phyloP scores from a whole-genome alignment of 257 asterid species.

The Solanum commersonii region DNA sequence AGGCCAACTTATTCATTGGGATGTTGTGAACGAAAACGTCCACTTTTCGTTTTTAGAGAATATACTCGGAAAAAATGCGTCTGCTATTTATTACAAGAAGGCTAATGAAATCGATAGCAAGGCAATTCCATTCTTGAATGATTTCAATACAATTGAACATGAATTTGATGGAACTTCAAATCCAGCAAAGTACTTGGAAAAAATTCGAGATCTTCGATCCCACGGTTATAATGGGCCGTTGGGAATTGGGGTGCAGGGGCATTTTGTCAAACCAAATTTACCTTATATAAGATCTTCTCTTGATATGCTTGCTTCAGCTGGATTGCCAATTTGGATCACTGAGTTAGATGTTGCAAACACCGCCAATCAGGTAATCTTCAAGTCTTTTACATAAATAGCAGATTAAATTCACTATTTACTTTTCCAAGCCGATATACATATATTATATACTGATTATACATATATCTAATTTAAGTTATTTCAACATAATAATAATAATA shows the following conservation, averaged over 20 bases:
- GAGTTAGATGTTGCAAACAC: slow-evolving; percentile 45
- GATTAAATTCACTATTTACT: neutral
- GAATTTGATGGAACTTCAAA: slow-evolving; percentile 20
- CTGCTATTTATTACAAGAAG: slow-evolving; percentile 18
- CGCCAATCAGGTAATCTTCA: slow-evolving; percentile 27
- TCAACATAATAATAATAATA: neutral
- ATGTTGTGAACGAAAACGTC: slow-evolving; percentile 54
- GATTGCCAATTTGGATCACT: slow-evolving; percentile 59
- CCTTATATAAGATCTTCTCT: slow-evolving; percentile 32
- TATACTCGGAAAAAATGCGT: slow-evolving; percentile 27
- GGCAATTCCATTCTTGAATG: slow-evolving; percentile 44
- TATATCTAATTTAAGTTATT: too few relatives aligned
- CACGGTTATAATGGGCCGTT: slow-evolving; percentile 26
- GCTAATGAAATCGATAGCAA: slow-evolving; percentile 28
- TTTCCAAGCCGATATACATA: neutral
- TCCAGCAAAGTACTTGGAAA: slow-evolving; percentile 28
- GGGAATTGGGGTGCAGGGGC: slow-evolving; percentile 28
- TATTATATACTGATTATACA: neutral
- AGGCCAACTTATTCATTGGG: slow-evolving; percentile 52
- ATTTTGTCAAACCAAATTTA: slow-evolving; percentile 31
- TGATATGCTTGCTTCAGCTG: slow-evolving; percentile 40
- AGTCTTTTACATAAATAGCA: neutral
- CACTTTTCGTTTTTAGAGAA: slow-evolving; percentile 38
- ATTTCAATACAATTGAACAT: slow-evolving; percentile 51
- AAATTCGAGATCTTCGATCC: slow-evolving; percentile 25